These are phyloP conservation scores for Penicillium polonicum DNA, from an alignment of 2,329 filamentous ascomycete species.

Conservation along the genomic window DNA sequence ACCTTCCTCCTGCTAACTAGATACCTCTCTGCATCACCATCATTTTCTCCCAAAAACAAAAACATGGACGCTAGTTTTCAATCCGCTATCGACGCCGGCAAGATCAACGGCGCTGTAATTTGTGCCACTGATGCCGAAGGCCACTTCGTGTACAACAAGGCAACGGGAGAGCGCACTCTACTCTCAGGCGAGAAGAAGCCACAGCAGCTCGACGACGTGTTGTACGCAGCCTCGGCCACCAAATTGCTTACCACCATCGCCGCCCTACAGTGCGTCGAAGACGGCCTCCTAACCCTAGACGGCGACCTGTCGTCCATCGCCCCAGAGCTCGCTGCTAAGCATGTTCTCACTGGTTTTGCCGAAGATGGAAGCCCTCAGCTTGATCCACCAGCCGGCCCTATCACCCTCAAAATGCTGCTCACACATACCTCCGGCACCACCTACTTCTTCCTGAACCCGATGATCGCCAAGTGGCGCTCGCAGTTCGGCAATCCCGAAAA, in stretches of 20 bases:
- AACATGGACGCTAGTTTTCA: constrained; percentile 42
- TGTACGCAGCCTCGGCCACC: constrained; percentile 32
- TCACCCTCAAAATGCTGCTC: constrained; percentile 55
- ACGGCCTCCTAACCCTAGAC: constrained; percentile 49
- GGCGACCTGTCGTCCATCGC: constrained; percentile 47
- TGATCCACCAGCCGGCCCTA: constrained; percentile 33
- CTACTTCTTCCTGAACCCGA: constrained; percentile 47
- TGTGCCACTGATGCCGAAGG: constrained; percentile 43
- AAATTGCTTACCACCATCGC: constrained; percentile 54
- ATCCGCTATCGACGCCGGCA: constrained; percentile 45
- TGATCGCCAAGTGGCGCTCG: constrained; percentile 38
- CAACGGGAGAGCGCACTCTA: constrained; percentile 44
- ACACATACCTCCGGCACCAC: constrained; percentile 52
- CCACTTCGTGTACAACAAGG: constrained; percentile 42
- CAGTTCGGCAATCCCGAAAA: constrained; percentile 27
- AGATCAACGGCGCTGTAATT: constrained; percentile 47
- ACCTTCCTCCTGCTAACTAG: background rate
- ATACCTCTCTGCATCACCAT: background rate
- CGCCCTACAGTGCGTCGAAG: constrained; percentile 56
- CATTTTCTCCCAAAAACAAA: background rate
- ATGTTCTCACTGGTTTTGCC: constrained; percentile 51
- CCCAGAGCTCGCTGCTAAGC: constrained; percentile 51
- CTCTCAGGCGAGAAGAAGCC: constrained; percentile 43
- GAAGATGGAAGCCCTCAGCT: constrained; percentile 44
- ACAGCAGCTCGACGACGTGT: constrained; percentile 30